Conservation (phyloP, 805 yeast genomes). For the Ogataea sp. region DNA sequence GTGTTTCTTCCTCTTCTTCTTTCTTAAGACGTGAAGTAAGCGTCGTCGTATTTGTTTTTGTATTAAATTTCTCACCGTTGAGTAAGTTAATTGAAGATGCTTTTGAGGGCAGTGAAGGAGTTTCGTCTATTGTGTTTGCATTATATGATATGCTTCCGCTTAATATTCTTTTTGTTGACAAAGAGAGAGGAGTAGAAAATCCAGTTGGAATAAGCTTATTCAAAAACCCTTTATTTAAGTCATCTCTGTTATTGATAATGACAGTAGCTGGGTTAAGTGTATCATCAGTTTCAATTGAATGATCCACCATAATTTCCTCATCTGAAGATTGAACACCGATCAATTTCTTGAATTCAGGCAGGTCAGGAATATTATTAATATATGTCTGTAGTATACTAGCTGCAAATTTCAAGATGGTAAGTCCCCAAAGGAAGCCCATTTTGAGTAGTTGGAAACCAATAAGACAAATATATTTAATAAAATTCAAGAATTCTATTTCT, state of each 20-base stretch:
- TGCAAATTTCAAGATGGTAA: constrained; percentile 12
- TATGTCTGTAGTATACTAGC: constrained; percentile 8
- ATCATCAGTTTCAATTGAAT: too few species aligned
- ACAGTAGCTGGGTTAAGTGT: too few species aligned
- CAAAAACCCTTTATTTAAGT: constrained; percentile 8
- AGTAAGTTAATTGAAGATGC: not conserved
- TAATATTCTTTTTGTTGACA: not conserved
- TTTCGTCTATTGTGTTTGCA: constrained; percentile 5
- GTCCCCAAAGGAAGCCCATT: constrained; percentile 17
- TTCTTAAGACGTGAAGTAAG: constrained; percentile 1
- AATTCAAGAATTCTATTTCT: constrained; percentile 5
- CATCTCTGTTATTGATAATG: constrained; percentile 1
- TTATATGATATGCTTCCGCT: not conserved
- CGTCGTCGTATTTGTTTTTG: too few species aligned
- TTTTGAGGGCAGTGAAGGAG: constrained; percentile 6
- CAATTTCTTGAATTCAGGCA: constrained; percentile 6
- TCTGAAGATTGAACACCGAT: too few species aligned
- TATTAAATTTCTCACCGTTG: not conserved
- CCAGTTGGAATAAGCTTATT: constrained; percentile 13
- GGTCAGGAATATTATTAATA: constrained; percentile 18
- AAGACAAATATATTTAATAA: constrained; percentile 13
- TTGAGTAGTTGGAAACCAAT: constrained; percentile 13
- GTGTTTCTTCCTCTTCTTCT: too few species aligned
- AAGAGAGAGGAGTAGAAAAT: constrained; percentile 12
- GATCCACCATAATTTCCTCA: too few species aligned